Conservation (phyloP, 148 eudicot species). For the Rhododendron kiyosumense region DNA sequence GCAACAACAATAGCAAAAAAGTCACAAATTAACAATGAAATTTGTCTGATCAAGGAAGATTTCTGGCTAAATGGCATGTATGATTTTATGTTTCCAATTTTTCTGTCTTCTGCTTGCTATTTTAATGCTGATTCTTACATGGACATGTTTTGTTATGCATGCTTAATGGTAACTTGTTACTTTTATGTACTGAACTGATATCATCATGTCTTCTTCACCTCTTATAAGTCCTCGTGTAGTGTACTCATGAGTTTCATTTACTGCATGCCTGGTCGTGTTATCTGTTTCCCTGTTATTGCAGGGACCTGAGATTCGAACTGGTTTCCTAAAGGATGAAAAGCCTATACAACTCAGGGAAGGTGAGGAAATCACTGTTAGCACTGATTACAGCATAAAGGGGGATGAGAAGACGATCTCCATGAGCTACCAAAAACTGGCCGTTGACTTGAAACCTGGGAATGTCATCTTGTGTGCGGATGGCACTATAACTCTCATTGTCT, state of each 20-base stretch:
- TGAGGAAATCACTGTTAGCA: slow-evolving; percentile 49
- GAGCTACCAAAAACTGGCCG: slow-evolving; percentile 64
- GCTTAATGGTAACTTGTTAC: neutral
- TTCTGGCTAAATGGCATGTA: neutral
- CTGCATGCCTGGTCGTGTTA: neutral
- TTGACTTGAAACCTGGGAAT: slow-evolving; percentile 60
- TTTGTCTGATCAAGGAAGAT: neutral
- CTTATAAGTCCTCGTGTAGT: neutral
- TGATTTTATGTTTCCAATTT: neutral
- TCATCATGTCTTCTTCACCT: neutral
- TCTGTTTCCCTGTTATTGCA: slow-evolving; percentile 15
- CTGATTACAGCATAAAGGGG: slow-evolving; percentile 56
- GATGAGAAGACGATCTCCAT: slow-evolving; percentile 45
- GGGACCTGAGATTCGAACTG: slow-evolving; percentile 86
- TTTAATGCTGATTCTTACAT: neutral
- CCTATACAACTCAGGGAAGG: slow-evolving; percentile 61
- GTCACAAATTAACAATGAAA: neutral
- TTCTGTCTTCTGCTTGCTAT: neutral
- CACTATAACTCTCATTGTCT: slow-evolving; percentile 56
- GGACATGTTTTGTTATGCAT: neutral
- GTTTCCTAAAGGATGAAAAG: slow-evolving; percentile 55
- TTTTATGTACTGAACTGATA: neutral
- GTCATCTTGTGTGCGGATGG: slow-evolving; percentile 68
- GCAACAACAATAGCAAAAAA: neutral
- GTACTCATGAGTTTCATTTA: neutral